Percentiles rank a stretch among this genome's conserved stretches.
Conservation (phyloP, 2,329 filamentous ascomycete species). For the Cryphonectria carpinicola region DNA sequence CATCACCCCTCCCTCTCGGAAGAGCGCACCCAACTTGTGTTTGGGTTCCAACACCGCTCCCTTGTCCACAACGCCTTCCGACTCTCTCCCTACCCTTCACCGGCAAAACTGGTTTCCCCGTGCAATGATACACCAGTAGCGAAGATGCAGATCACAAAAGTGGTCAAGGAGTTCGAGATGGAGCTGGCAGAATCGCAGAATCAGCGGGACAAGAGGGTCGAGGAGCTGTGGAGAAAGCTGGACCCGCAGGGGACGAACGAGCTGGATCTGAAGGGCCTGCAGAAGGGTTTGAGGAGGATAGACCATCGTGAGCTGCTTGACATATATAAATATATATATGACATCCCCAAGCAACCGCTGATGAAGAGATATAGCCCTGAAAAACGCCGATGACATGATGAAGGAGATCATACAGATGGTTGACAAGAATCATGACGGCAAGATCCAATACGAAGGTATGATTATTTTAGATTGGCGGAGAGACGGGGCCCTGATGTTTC, state of each 20-base stretch:
- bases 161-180: conserved; percentile 57
- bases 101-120: conserved; percentile 4
- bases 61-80: conserved; percentile 14
- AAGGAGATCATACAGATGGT: conserved; percentile 79
- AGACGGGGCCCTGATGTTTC: background rate
- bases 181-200: conserved; percentile 78
- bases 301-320: conserved; percentile 74
- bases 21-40: background rate
- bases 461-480: background rate
- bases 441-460: conserved; percentile 75
- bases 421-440: conserved; percentile 83
- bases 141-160: conserved; percentile 52
- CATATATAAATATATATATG: conserved; percentile 12
- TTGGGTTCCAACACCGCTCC: background rate
- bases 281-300: conserved; percentile 82
- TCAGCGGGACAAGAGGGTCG: conserved; percentile 79
- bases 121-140: conserved; percentile 45
- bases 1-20: background rate
- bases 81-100: background rate
- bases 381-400: conserved; percentile 89
- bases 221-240: conserved; percentile 81
- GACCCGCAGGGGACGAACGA: conserved; percentile 77
- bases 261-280: conserved; percentile 81
- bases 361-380: conserved; percentile 58
- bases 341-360: conserved; percentile 16